Percentiles rank a stretch among this genome's conserved stretches.
Conservation (phyloP, 2,329 filamentous ascomycete genomes). For the Zymoseptoria tritici region DNA sequence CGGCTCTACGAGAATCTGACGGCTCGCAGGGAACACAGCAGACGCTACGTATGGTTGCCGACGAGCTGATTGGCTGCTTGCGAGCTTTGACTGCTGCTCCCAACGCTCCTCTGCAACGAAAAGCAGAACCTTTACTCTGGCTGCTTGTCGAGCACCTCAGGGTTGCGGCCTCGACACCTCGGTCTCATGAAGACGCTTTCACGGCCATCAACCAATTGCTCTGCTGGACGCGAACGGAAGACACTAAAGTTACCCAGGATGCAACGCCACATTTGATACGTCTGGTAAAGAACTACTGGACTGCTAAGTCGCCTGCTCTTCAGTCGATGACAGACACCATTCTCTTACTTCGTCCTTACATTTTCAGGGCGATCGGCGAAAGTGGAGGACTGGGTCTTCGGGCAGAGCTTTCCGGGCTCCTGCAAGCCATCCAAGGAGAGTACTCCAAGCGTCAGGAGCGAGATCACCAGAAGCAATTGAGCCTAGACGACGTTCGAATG, state of each 20-base stretch:
- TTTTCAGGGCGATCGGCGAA: slow-evolving; percentile 28
- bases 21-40: slow-evolving; percentile 20
- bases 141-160: slow-evolving; percentile 43
- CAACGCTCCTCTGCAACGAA: slow-evolving; percentile 22
- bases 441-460: slow-evolving; percentile 66
- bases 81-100: slow-evolving; percentile 24
- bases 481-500: slow-evolving; percentile 63
- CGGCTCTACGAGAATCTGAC: slow-evolving; percentile 15
- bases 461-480: slow-evolving; percentile 51
- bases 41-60: slow-evolving; percentile 19
- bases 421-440: slow-evolving; percentile 66
- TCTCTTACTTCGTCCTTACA: slow-evolving; percentile 48
- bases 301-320: slow-evolving; percentile 43
- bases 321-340: slow-evolving; percentile 70
- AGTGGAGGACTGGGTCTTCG: slow-evolving; percentile 14
- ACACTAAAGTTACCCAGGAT: slow-evolving; percentile 54
- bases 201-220: slow-evolving; percentile 67
- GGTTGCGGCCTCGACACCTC: slow-evolving; percentile 29
- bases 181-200: slow-evolving; percentile 64
- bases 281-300: slow-evolving; percentile 69
- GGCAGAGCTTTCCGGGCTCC: slow-evolving; percentile 53
- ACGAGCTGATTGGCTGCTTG: slow-evolving; percentile 26
- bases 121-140: slow-evolving; percentile 12
- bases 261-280: slow-evolving; percentile 58
- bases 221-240: slow-evolving; percentile 58